phyloP scores from a whole-genome alignment of 2,329 filamentous ascomycete genomes.

The Fusarium hainanense region DNA sequence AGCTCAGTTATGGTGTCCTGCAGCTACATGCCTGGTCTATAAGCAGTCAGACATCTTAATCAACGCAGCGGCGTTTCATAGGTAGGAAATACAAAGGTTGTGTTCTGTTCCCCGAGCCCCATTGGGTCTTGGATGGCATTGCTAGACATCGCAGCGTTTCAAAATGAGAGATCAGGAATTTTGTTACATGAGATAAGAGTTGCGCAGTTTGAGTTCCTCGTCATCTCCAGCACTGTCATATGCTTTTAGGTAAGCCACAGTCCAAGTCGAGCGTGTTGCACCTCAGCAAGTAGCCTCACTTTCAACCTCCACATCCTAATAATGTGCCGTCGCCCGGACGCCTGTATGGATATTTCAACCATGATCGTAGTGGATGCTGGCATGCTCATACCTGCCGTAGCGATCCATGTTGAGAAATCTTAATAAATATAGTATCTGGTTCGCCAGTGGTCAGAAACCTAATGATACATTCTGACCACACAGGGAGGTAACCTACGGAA shows the following conservation, averaged over 20 bases:
- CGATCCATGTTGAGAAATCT: neutral
- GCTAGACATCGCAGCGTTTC: neutral
- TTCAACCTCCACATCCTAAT: neutral
- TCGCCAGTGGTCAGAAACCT: neutral
- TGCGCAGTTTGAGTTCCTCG: neutral
- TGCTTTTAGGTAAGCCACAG: neutral
- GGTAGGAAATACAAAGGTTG: neutral
- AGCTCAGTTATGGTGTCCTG: no score
- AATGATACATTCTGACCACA: no score
- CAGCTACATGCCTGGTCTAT: neutral
- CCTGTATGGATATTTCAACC: neutral
- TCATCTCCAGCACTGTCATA: neutral
- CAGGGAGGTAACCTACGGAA: neutral
- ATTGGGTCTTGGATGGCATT: neutral
- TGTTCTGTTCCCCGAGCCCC: neutral
- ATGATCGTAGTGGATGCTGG: no score
- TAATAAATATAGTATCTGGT: neutral
- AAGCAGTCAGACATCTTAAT: neutral
- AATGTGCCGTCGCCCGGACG: neutral
- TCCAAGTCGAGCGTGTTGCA: neutral
- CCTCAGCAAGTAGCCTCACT: neutral
- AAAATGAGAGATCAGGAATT: neutral
- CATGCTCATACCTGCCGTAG: neutral
- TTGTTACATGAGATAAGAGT: neutral
- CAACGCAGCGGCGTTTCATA: neutral